These are phyloP conservation scores for Gymnopus androsaceus DNA, from an alignment of 1,284 basidiomycete species.

Conservation along the genomic window DNA sequence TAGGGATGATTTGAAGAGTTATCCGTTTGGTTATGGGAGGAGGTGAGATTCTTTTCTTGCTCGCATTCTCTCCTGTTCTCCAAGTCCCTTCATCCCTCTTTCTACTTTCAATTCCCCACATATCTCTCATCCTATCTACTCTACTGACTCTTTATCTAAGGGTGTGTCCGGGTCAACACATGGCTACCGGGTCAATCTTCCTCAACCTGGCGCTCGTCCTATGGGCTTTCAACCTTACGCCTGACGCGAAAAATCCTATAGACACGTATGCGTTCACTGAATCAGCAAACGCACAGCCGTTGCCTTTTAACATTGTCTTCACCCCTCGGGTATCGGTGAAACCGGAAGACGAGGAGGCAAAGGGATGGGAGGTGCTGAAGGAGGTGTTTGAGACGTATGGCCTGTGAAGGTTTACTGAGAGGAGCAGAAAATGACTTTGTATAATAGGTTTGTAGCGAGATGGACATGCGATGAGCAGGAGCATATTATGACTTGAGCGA, in stretches of 20 bases:
- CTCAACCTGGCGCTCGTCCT: conserved; percentile 57
- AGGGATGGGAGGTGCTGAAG: too few relatives aligned
- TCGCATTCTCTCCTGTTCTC: neutral
- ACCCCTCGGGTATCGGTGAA: conserved; percentile 34
- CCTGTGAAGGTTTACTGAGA: too few relatives aligned
- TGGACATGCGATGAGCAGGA: too few relatives aligned
- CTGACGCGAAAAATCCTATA: conserved; percentile 51
- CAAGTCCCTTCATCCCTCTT: neutral
- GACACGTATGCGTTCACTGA: conserved; percentile 58
- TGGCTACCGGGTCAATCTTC: conserved; percentile 60
- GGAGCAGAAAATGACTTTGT: too few relatives aligned
- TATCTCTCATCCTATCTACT: too few relatives aligned
- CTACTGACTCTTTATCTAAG: conserved; percentile 24
- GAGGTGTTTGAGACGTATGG: too few relatives aligned
- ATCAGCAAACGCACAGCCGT: conserved; percentile 55
- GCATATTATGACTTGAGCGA: too few relatives aligned
- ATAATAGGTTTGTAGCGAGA: too few relatives aligned
- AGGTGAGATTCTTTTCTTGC: conserved; percentile 32
- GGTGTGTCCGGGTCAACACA: conserved; percentile 60
- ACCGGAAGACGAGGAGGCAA: neutral
- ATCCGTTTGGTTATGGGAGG: conserved; percentile 63
- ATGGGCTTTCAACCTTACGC: conserved; percentile 56
- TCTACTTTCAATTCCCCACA: too few relatives aligned
- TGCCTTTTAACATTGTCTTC: conserved; percentile 56
- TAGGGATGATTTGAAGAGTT: conserved; percentile 48